phyloP scores from a whole-genome alignment of 768 basidiomycete species.

The Hygrophorus russula region DNA sequence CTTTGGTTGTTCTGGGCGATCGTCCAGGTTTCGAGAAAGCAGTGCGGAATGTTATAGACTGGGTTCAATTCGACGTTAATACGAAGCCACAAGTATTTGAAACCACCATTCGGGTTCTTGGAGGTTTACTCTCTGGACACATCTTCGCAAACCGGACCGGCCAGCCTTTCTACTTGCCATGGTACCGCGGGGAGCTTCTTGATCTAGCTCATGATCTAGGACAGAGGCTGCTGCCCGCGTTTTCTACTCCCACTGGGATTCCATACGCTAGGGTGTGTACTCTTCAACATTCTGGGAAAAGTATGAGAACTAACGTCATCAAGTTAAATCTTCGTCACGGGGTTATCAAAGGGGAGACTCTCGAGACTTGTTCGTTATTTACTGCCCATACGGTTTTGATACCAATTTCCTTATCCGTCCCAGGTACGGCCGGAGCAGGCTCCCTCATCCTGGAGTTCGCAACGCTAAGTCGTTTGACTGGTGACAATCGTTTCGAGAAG shows the following conservation, averaged over 20 bases:
- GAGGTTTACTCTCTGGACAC: slow-evolving; percentile 81
- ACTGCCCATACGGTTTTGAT: not conserved
- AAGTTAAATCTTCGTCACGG: slow-evolving; percentile 83
- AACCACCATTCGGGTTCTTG: slow-evolving; percentile 88
- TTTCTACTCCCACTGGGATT: slow-evolving; percentile 82
- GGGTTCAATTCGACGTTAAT: slow-evolving; percentile 87
- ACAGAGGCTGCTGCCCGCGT: slow-evolving; percentile 78
- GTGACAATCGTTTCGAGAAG: slow-evolving; percentile 82
- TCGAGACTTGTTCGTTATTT: slow-evolving; percentile 67
- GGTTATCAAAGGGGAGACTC: slow-evolving; percentile 59
- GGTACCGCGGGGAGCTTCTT: slow-evolving; percentile 78
- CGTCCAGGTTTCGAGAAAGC: slow-evolving; percentile 72
- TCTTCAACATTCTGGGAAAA: slow-evolving; percentile 5
- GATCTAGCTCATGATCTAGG: slow-evolving; percentile 81
- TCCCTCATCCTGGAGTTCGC: slow-evolving; percentile 91
- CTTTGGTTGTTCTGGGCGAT: slow-evolving; percentile 81
- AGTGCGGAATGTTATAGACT: slow-evolving; percentile 67
- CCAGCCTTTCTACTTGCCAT: slow-evolving; percentile 65
- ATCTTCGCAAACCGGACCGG: slow-evolving; percentile 59
- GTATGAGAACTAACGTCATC: slow-evolving; percentile 2
- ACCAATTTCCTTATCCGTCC: slow-evolving; percentile 3
- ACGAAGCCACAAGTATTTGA: slow-evolving; percentile 98
- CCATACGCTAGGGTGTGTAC: slow-evolving; percentile 75
- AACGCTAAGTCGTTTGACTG: slow-evolving; percentile 84
- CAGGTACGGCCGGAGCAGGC: slow-evolving; percentile 87